Evolutionary conservation across 2,329 filamentous ascomycete species (phyloP), one percentile per base, ranked within the genome.

Genomic region (Zasmidium angulare): DNA sequence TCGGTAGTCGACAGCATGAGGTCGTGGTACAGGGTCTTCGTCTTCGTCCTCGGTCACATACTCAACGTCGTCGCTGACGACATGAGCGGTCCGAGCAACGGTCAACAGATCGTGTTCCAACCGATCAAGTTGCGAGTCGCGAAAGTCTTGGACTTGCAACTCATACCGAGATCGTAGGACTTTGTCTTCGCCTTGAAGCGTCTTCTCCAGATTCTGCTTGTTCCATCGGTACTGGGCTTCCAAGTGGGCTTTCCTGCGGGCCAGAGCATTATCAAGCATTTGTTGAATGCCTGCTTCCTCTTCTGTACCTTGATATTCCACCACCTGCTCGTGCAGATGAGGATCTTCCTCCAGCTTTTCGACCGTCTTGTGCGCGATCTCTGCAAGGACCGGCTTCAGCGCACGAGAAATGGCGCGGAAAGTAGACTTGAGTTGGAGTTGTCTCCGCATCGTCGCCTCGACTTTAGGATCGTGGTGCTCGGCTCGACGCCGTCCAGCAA

Each of bases 371-470:
- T 85, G 82, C 19, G 86, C 86, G 20, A 91, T 78, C 69, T 89
- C 86, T 59, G 86, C 84, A 14, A 89, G 77, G 10, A 86, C 81
- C 17, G 84, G 83, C 72, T 88, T 89, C 66, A 89, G 75, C 26
- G 83, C 79, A 66, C 84, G 82, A 59, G 85, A 81, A 53, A 90
- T 82, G 59, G 82, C 78, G n/a, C 84, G 81, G 73, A 85, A 90
- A 22, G 80, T 80, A 57, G 85, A 84, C 72, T 88, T 88, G 67
- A 90, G 78, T 66, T 88, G 83, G 65, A 87, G 81, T 70, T 87
- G 84, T 56, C 88, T 85, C 53, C 79, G 75, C 64, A 82, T 71
- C 57, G 78, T 75, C 17, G 76, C 74, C 67, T 82, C 79, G 50
- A 82, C 71, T 55, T 75, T 75, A 46, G 74, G 69, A 65, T 78